A percentile compares a stretch with the other conserved stretches of the same genome.
These are phyloP conservation scores for Syzygium syzygioides DNA, from an alignment of 441 rosid species.

Conservation along the genomic window DNA sequence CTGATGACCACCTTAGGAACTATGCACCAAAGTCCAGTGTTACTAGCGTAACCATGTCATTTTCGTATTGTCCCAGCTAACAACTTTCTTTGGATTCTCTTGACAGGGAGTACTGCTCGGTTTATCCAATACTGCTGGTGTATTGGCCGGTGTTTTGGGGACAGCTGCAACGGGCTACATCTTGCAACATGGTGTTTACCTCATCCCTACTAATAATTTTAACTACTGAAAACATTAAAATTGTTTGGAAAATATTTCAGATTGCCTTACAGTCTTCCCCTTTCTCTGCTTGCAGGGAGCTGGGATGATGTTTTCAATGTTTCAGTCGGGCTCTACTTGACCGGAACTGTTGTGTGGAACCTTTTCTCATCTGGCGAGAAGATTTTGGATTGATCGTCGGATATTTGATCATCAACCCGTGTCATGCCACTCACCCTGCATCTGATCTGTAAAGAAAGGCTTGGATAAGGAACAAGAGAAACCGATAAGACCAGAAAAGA, in stretches of 20 bases:
- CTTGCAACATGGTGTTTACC: constrained; percentile 61
- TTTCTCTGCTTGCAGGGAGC: constrained; percentile 45
- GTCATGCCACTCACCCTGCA: not conserved
- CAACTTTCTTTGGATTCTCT: not conserved
- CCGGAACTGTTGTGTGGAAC: constrained; percentile 83
- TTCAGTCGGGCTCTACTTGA: constrained; percentile 80
- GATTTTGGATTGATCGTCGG: constrained; percentile 44
- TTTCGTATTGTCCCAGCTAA: not conserved
- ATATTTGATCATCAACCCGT: not conserved
- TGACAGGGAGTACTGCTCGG: constrained; percentile 85
- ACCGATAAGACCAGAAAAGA: not conserved
- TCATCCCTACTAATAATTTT: not conserved
- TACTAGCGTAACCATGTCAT: not conserved
- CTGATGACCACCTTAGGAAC: not conserved
- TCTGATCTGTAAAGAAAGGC: not conserved
- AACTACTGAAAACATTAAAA: not conserved
- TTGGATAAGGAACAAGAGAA: not conserved
- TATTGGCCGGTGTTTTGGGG: constrained; percentile 87
- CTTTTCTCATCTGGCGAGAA: constrained; percentile 87
- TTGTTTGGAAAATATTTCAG: not conserved
- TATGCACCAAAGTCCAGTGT: not conserved
- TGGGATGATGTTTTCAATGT: constrained; percentile 91
- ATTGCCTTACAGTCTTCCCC: not conserved
- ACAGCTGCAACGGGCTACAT: constrained; percentile 97
- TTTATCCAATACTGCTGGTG: constrained; percentile 88